Evolutionary conservation across 2,329 filamentous ascomycete genomes (phyloP), one percentile per base, ranked within the genome.

Genomic region (Colletotrichum spinosum): DNA sequence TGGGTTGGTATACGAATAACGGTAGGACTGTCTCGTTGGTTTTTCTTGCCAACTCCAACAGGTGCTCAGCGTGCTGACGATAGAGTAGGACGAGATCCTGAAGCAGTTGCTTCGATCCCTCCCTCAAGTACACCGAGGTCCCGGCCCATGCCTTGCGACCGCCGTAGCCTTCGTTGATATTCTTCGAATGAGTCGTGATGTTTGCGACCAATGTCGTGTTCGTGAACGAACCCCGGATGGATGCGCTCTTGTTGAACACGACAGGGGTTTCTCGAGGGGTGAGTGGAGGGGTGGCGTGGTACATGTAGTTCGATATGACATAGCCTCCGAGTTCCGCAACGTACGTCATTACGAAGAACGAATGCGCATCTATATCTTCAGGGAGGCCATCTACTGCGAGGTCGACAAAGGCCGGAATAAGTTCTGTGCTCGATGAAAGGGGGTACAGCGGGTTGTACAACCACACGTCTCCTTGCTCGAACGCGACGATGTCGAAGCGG

Each of bases 1-100:
- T 75, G 6, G 80, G 77, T 66, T 83, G 81, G 67, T 78, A 76
- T 10, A 74, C 69, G 2, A 78, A 50, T 35, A 67, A 70, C 0
- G 76, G 69, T 8, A 59, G 53, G 5, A 72, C 44, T 0, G 44
- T 51, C 7, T 64, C 56, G 6, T 64, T 69, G 0, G 49, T 35
- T 9, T 57, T 8, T 17, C 59, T 65, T 2, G 70, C 69, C 1
- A 39, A 61, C 1, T 53, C 62, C 1, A 66, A 33, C 2, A 76
- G 57, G 8, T 52, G 17, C 1, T 56, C 37, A 8, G 70, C 65
- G 34, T 67, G 63, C 5, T 54, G 60, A 25, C 76, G 66, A 46
- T 67, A 77, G 6, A 74, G 57, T 6, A 69, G 38, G 2, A 75
- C 58, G 2, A 76, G 69, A 39, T 76, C 72, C 7, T 70, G 42